Base-by-base conservation (phyloP, 768 basidiomycete genomes). In the Infundibulicybe gibba region DNA sequence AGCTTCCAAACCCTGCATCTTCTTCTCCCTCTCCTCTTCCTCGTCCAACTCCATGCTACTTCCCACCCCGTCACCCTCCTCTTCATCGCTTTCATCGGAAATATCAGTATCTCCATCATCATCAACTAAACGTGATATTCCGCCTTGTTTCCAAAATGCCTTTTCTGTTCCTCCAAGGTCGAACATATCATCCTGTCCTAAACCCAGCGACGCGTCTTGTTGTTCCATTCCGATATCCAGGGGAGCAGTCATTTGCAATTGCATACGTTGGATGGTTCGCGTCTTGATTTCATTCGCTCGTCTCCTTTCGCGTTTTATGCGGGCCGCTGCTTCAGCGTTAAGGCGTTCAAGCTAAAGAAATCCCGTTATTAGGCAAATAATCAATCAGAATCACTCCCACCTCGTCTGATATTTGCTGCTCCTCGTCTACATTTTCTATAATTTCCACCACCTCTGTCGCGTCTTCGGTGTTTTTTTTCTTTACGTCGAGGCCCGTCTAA, bases 161-260 rank as follows among this genome's bases (percentile, higher is more conserved):
- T 58, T 61, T 61, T 86, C 82, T 5, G 83, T 78, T 38, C 75
- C 71, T 41, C 71, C 81, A 35, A 98, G 77, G 58, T 94, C 91
- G 57, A 98, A 98, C 17, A 97, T 71, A 55, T 98, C 94, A 19
- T 85, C 87, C 56, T 88, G 85, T 5, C 89, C 90, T 17, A 79
- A 61, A n/a, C 69, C 73, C 14, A 95, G 74, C 14, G 87, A 75
- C 2, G 80, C 69, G 53, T 95, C 93, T 44, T 78, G 74, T 56
- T 88, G 87, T 57, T 93, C 90, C 49, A 94, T 65, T 61, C 94
- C 94, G 53, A 98, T 94, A 56, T 97, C 97, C 54, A 94, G 71
- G n/a, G 97, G 97, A 15, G 93, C 92, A 11, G 89, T 90, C 97
- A 99, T 99, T 60, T 90, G 87, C 40, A 98, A 76, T 62, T 98